phyloP scores from a whole-genome alignment of 805 yeast species.

The Nakazawaea sp. region DNA sequence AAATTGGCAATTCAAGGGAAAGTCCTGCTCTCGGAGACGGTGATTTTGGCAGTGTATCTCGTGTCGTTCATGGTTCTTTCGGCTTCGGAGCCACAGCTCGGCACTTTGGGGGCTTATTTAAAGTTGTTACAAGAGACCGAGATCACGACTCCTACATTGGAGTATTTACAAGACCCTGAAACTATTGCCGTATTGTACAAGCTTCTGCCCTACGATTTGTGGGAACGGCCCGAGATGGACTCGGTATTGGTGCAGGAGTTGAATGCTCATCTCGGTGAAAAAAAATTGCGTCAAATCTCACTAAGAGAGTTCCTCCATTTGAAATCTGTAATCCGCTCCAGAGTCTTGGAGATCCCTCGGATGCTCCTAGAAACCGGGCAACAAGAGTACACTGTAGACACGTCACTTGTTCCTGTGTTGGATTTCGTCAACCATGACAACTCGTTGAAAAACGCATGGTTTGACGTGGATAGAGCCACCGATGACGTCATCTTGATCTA shows the following conservation, averaged over 20 bases:
- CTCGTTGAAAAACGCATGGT: constrained; percentile 40
- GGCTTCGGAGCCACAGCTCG: constrained; percentile 16
- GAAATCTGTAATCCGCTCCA: constrained; percentile 41
- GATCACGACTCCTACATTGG: constrained; percentile 19
- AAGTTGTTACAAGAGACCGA: constrained; percentile 25
- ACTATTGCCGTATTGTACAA: too few species aligned
- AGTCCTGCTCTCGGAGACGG: constrained; percentile 9
- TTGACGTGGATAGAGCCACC: constrained; percentile 46
- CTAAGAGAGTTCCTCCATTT: constrained; percentile 5
- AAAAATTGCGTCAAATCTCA: too few species aligned
- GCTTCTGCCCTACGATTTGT: too few species aligned
- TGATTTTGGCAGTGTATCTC: constrained; percentile 20
- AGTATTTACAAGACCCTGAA: too few species aligned
- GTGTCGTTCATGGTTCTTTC: constrained; percentile 18
- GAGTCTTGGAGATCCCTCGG: constrained; percentile 62
- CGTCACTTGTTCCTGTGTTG: constrained; percentile 56
- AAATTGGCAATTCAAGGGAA: constrained; percentile 14
- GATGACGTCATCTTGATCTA: constrained; percentile 36
- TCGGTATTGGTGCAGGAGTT: not conserved
- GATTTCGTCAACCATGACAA: constrained; percentile 63
- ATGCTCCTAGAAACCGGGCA: constrained; percentile 14
- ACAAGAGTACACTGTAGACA: constrained; percentile 38
- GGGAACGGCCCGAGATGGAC: too few species aligned
- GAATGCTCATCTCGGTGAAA: constrained; percentile 11
- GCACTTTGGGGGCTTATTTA: constrained; percentile 23